Base-by-base conservation (phyloP, 139 green algal species). In the Picocystis salinarum region DNA sequence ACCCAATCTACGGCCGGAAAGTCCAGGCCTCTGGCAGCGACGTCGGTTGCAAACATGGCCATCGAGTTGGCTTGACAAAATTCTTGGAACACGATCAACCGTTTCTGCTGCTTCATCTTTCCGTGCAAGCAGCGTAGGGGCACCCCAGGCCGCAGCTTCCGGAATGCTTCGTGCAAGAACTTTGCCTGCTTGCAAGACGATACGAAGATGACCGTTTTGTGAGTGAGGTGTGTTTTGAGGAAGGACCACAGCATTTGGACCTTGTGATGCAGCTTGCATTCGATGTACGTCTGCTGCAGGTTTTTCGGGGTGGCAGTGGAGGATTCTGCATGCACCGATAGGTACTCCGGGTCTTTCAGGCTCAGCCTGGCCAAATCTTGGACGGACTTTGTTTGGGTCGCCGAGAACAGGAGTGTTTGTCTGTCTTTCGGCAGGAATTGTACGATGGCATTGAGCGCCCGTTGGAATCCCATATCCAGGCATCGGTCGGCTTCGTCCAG, bases 401-500 rank as follows among this genome's bases (percentile, higher is more conserved):
- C 72, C 19, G 47, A 77, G 67, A 92, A 93, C 12, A 93, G 73
- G 57, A 95, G 56, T 11, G 84, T 93, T 66, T 93, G 82, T 15
- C 81, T 64, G 7, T 58, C 34, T 24, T 64, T 24, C 6, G 89
- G 89, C 40, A 99, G 61, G 67, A 92, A 88, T 3, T 74, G 60
- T 15, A 99, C 12, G 37, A 99, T 94, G 22, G 88, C 88, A 33
- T 96, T 76, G 33, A 99, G 45, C 0, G 82, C 20, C 87, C 87
- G 53, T 65, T 42, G 27, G 18, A 50, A 20, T 5, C 4, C 56
- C 68, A 97, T 81, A 59, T 99, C 88, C 19, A 99, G 61, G 34
- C 91, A 84, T 22, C 89, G 64, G 46, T 99, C 89, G 12, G 89
- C 89, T 62, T 99, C 89, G 44, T 99, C 89, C 18, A 99, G 69